These are phyloP conservation scores for Periconia sp. DNA, from an alignment of 2,329 filamentous ascomycete species.

Conservation along the genomic window DNA sequence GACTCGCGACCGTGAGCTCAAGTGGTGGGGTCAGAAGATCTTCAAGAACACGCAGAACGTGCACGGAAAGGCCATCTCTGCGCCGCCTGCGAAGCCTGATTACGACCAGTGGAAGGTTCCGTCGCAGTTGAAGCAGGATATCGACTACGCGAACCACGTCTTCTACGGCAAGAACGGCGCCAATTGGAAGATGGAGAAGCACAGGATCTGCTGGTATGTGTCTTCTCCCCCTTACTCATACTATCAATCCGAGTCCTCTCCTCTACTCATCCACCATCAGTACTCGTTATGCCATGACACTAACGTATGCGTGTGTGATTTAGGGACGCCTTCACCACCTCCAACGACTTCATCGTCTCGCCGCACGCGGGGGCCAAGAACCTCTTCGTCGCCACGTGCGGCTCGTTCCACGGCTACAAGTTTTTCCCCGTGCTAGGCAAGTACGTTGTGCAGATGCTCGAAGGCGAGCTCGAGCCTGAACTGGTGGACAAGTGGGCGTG, in stretches of 20 bases:
- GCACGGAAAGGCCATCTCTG: constrained; percentile 58
- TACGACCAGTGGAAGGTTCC: constrained; percentile 67
- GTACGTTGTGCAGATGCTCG: constrained; percentile 55
- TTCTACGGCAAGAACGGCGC: constrained; percentile 62
- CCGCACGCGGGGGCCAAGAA: constrained; percentile 49
- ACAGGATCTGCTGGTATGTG: constrained; percentile 66
- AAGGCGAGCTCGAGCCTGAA: constrained; percentile 42
- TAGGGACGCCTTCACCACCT: constrained; percentile 65
- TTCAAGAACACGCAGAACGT: constrained; percentile 38
- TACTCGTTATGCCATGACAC: neutral
- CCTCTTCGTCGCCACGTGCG: constrained; percentile 62
- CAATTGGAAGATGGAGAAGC: constrained; percentile 61
- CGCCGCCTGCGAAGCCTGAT: constrained; percentile 57
- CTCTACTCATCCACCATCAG: too few species aligned
- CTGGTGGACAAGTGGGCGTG: constrained; percentile 66
- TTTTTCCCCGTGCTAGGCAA: constrained; percentile 61
- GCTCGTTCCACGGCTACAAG: constrained; percentile 64
- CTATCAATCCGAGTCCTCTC: too few species aligned
- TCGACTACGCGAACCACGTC: constrained; percentile 57
- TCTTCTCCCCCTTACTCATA: neutral
- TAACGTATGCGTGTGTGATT: too few species aligned
- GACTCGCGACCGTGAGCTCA: constrained; percentile 36
- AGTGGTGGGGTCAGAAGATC: constrained; percentile 40
- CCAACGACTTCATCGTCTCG: constrained; percentile 59
- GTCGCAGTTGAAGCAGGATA: constrained; percentile 58